Conservation (phyloP, 225 moss, liverwort and hornwort genomes). For the Physcomitrium patens region DNA sequence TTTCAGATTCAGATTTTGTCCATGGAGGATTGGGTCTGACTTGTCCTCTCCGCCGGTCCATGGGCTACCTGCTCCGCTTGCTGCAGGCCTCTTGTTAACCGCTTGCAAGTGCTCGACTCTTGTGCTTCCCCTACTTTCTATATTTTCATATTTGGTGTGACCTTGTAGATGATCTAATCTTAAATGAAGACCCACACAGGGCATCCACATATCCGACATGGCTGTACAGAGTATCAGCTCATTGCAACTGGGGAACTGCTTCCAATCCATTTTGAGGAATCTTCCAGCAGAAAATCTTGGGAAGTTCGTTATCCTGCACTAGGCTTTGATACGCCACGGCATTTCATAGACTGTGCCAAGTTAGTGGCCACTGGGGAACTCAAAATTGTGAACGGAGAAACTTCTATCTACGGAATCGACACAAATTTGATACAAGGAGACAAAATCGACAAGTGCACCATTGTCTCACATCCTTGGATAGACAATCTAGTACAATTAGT, state of each 20-base stretch:
- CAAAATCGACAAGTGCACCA: slow-evolving; percentile 10
- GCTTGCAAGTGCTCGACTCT: no score
- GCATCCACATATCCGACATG: background rate
- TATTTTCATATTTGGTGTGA: no score
- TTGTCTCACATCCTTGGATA: slow-evolving; percentile 39
- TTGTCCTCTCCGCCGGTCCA: no score
- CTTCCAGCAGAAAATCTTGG: slow-evolving; percentile 14
- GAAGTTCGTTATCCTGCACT: slow-evolving; percentile 35
- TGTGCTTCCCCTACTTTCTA: no score
- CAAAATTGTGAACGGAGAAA: slow-evolving; percentile 30
- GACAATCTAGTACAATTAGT: slow-evolving; percentile 20
- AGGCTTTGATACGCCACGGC: slow-evolving; percentile 26
- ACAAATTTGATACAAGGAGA: background rate
- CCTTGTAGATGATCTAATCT: no score
- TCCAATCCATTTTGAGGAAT: slow-evolving; percentile 8
- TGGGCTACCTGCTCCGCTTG: no score
- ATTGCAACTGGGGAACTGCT: no score
- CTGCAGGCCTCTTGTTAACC: no score
- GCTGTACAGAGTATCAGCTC: background rate
- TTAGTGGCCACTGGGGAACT: slow-evolving; percentile 29
- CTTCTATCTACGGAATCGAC: slow-evolving; percentile 4
- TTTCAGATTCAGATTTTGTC: no score
- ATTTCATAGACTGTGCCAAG: slow-evolving; percentile 24
- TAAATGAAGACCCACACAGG: background rate
- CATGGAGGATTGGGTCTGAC: no score